Conservation (phyloP, 495 filamentous ascomycete species). For the Aspergillus incahuasiensis region DNA sequence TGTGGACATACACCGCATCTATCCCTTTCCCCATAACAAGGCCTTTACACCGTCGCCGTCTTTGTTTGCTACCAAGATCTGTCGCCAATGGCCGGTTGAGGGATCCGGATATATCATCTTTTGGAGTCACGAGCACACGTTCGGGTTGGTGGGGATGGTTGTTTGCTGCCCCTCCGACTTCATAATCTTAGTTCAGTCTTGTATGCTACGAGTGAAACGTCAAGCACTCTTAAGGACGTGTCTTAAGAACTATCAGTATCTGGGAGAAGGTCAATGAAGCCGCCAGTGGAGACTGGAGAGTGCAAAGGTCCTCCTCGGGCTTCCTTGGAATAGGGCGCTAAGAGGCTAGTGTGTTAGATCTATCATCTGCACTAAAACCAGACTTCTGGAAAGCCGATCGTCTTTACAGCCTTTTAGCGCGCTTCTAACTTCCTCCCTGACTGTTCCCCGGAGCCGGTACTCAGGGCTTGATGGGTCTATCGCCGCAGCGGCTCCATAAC, state of each 20-base stretch:
- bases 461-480: slow-evolving; percentile 20
- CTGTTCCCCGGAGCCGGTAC: slow-evolving; percentile 40
- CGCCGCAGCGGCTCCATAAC: slow-evolving; percentile 25
- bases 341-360: slow-evolving; percentile 34
- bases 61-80: slow-evolving; percentile 5
- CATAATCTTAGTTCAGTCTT: neutral
- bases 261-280: too few relatives aligned
- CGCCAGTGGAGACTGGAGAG: too few relatives aligned
- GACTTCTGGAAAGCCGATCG: slow-evolving; percentile 37
- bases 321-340: slow-evolving; percentile 7
- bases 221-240: too few relatives aligned
- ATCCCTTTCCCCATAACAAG: slow-evolving; percentile 6
- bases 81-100: neutral
- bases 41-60: neutral
- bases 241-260: too few relatives aligned
- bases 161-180: neutral
- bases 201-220: too few relatives aligned
- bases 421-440: slow-evolving; percentile 25
- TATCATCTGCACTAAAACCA: slow-evolving; percentile 46
- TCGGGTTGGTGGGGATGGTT: neutral
- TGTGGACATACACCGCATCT: slow-evolving; percentile 19
- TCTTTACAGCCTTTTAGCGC: slow-evolving; percentile 38
- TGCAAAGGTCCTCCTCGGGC: neutral
- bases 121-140: neutral
- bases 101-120: neutral